Evolutionary conservation across 176 grass and related monocot species (phyloP).

Genomic region (Phyllostachys edulis): DNA sequence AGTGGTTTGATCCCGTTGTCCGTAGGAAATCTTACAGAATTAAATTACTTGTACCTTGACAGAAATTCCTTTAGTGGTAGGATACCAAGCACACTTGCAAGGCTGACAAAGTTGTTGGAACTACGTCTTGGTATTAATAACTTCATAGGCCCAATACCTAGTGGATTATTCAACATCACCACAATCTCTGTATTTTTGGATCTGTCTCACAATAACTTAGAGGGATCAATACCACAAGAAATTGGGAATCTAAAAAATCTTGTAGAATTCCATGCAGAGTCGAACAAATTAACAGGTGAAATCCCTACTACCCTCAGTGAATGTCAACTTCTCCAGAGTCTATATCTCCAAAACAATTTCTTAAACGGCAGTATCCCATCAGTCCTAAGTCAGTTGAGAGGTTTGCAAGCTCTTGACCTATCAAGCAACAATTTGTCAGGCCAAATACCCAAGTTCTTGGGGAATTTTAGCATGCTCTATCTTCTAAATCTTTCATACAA

Average conservation of each 20-base stretch:
- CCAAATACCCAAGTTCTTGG: constrained; percentile 9
- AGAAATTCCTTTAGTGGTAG: background rate
- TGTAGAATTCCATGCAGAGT: constrained; percentile 10
- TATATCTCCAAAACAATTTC: constrained; percentile 31
- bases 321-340: constrained; percentile 31
- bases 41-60: constrained; percentile 10
- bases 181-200: constrained; percentile 8
- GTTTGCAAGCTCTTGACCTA: constrained; percentile 21
- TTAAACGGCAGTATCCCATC: constrained; percentile 23
- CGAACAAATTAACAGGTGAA: constrained; percentile 32
- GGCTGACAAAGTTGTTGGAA: background rate
- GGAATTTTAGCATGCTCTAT: background rate
- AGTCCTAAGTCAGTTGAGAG: background rate
- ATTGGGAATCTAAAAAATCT: constrained; percentile 24
- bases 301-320: constrained; percentile 39
- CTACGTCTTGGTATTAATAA: constrained; percentile 23
- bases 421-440: constrained; percentile 32
- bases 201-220: constrained; percentile 28
- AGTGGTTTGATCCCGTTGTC: background rate
- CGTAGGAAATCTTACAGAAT: constrained; percentile 30
- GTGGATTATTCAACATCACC: constrained; percentile 16
- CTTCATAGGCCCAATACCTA: constrained; percentile 14
- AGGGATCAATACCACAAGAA: constrained; percentile 29
- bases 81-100: constrained; percentile 40
- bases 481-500: constrained; percentile 34